These are phyloP conservation scores for Moricandia arvensis DNA, from an alignment of 345 rosid genomes.

Conservation along the genomic window DNA sequence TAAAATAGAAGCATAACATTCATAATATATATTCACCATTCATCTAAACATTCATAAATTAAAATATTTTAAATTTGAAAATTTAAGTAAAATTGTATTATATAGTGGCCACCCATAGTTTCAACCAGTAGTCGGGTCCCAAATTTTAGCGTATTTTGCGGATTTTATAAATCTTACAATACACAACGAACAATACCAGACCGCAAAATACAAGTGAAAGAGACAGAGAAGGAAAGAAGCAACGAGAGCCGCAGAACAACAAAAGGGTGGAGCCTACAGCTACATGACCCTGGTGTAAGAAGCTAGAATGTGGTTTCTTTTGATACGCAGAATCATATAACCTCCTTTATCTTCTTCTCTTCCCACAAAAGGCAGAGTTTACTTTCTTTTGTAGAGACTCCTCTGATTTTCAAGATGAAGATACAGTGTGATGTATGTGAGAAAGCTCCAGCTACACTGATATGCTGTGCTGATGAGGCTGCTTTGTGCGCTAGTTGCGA, in stretches of 20 bases:
- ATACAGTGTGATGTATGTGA: constrained; percentile 98
- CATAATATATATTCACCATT: too few species aligned
- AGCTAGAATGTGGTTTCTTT: constrained; percentile 28
- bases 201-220: not conserved
- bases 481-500: constrained; percentile 84
- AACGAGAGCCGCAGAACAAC: constrained; percentile 33
- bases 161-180: too few species aligned
- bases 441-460: constrained; percentile 85
- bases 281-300: constrained; percentile 15
- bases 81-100: too few species aligned
- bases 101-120: too few species aligned
- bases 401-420: constrained; percentile 50
- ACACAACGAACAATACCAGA: too few species aligned
- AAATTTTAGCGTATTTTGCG: too few species aligned
- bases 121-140: too few species aligned
- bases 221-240: constrained; percentile 23
- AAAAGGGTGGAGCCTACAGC: constrained; percentile 6
- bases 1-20: too few species aligned
- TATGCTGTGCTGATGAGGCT: constrained; percentile 96
- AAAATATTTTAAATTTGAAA: too few species aligned
- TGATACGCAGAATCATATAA: constrained; percentile 13
- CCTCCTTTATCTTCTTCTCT: constrained; percentile 25
- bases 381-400: not conserved
- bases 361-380: constrained; percentile 3
- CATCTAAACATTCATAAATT: too few species aligned